Percentiles rank a stretch among this genome's conserved stretches.
Conservation (phyloP, 164 flowering plant species). For the Warburgia ugandensis region DNA sequence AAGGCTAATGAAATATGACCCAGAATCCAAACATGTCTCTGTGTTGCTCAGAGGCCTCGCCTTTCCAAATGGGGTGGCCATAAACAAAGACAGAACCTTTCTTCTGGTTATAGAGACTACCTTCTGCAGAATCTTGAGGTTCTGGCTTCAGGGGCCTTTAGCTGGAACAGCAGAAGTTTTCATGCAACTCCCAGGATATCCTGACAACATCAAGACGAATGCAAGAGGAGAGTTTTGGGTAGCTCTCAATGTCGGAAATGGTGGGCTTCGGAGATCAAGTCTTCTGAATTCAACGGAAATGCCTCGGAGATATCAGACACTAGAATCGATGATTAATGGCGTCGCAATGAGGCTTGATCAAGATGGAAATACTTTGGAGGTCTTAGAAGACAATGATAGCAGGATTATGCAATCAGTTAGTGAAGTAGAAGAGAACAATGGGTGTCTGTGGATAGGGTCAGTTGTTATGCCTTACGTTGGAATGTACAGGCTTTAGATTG, state of each 20-base stretch:
- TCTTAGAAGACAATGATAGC: slow-evolving; percentile 14
- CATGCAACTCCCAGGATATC: slow-evolving; percentile 10
- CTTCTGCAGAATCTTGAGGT: slow-evolving; percentile 28
- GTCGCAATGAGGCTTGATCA: slow-evolving; percentile 10
- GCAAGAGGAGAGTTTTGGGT: slow-evolving; percentile 17
- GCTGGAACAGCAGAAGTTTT: slow-evolving; percentile 7
- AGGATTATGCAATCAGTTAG: slow-evolving; percentile 16
- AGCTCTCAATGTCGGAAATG: background rate
- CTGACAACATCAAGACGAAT: slow-evolving; percentile 20
- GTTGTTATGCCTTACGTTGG: slow-evolving; percentile 24
- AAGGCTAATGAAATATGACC: slow-evolving; percentile 34
- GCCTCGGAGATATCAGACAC: background rate
- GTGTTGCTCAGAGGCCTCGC: slow-evolving; percentile 15
- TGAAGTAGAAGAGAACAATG: slow-evolving; percentile 45
- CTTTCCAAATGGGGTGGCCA: slow-evolving; percentile 39
- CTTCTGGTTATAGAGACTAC: slow-evolving; percentile 42
- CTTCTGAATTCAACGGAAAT: no score
- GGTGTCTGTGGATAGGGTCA: slow-evolving; percentile 54
- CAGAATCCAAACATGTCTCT: slow-evolving; percentile 14
- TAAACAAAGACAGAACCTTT: slow-evolving; percentile 22
- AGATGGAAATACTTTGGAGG: slow-evolving; percentile 26
- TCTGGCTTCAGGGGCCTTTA: slow-evolving; percentile 14
- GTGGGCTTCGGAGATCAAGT: background rate
- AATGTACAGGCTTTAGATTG: no score
- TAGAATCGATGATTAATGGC: background rate